Conservation (phyloP, 2,329 filamentous ascomycete genomes). For the Alternaria rosae region DNA sequence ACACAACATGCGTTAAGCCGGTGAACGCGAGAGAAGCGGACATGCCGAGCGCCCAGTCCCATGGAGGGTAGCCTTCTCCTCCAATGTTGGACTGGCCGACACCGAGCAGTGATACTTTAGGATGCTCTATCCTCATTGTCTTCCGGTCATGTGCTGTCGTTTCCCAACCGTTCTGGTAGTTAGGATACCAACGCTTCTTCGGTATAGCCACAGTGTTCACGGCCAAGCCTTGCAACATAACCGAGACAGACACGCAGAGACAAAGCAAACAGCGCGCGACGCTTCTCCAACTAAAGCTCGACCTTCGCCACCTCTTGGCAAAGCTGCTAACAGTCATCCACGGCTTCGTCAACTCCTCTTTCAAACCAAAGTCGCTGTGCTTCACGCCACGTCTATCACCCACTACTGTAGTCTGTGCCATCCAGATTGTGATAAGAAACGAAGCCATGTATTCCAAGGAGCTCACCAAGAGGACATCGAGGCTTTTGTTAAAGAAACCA, state of each 20-base stretch:
- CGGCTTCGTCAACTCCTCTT: constrained; percentile 12
- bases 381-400: neutral
- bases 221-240: constrained; percentile 8
- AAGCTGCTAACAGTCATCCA: constrained; percentile 12
- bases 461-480: constrained; percentile 10
- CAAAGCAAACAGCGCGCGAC: constrained; percentile 3
- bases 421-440: constrained; percentile 5
- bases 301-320: neutral
- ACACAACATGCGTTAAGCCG: neutral
- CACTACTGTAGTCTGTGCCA: neutral
- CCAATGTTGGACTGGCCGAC: neutral
- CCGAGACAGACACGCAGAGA: constrained; percentile 9
- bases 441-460: constrained; percentile 8
- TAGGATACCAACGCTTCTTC: constrained; percentile 14
- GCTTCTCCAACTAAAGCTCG: neutral
- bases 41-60: constrained; percentile 2
- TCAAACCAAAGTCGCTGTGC: constrained; percentile 9
- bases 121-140: neutral
- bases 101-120: neutral
- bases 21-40: constrained; percentile 5
- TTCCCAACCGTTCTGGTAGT: neutral
- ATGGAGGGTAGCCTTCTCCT: neutral
- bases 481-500: constrained; percentile 8
- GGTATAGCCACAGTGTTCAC: constrained; percentile 10
- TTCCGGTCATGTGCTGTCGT: neutral